Evolutionary conservation across 2,329 filamentous ascomycete genomes (phyloP), one percentile per base, ranked within the genome.

Genomic region (Stachybotrys chlorohalonatus): DNA sequence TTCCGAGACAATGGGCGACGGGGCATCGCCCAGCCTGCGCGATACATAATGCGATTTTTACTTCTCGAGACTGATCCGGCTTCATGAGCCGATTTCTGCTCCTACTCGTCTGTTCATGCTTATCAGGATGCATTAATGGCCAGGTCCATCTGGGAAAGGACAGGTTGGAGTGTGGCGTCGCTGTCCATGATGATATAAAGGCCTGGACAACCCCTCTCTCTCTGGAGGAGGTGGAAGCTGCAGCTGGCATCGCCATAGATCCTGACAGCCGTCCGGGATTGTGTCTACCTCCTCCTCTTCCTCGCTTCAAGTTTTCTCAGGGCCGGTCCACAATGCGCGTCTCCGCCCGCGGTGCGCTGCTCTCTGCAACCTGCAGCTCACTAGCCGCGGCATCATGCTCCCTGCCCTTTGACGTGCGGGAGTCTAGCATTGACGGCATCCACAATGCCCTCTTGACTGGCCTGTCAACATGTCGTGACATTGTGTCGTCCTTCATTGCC

Each of bases 401-500:
- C 15, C 49, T 32, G 11, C 49, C 49, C n/a, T 53, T 55, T 16
- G 54, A 55, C 17, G 32, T 51, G 6, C 51, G 54, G 7, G 54
- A 53, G 31, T 51, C 54, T 16, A 55, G 42, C n/a, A 53, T 55
- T 31, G 51, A 50, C 16, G 36, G 51, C 17, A 51, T 55, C 11
- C 54, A 55, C 42, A 17, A 51, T 46, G 51, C 54, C 16, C 46
- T 55, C 6, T 50, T 52, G 47, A 50, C 31, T 17, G 47, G 51
- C 9, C 31, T 49, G 15, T 39, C 30, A n/a, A 53, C 31, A 7
- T 55, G 54, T 30, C 54, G 54, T 36, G 54, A 55, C 45, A 51
- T 55, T 15, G 54, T 55, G 11, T 55, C 54, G 6, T 31, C 54
- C 6, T 53, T 50, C 46, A 15, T 55, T 11, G 46, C 51, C 16